These are phyloP conservation scores for Penicillium macrosclerotiorum DNA, from an alignment of 495 filamentous ascomycete species.

Conservation along the genomic window DNA sequence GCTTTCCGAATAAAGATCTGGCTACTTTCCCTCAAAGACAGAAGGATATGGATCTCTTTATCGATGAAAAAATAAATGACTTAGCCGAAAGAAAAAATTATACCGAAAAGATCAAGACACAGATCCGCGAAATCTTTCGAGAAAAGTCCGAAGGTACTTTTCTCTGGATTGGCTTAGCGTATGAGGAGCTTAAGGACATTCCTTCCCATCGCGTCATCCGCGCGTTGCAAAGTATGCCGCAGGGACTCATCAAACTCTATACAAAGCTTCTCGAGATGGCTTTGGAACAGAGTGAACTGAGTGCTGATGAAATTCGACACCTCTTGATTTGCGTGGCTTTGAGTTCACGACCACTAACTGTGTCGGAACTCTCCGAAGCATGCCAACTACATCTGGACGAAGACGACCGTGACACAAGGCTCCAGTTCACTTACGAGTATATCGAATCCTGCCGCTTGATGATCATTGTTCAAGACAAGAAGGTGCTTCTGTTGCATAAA, in stretches of 20 bases:
- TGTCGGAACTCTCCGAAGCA: constrained; percentile 10
- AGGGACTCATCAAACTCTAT: constrained; percentile 17
- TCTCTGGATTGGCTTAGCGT: constrained; percentile 28
- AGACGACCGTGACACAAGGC: constrained; percentile 4
- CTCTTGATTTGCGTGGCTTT: constrained; percentile 13
- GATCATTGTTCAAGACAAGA: constrained; percentile 11
- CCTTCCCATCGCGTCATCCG: constrained; percentile 10
- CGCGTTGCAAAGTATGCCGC: constrained; percentile 12
- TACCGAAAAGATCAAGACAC: constrained; percentile 6
- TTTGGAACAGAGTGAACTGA: constrained; percentile 1
- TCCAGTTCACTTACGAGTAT: constrained; percentile 10
- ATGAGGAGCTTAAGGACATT: constrained; percentile 8
- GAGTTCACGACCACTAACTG: constrained; percentile 10
- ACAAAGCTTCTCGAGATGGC: constrained; percentile 15
- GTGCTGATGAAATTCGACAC: not conserved
- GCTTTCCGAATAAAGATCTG: constrained; percentile 16
- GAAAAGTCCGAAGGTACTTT: constrained; percentile 30
- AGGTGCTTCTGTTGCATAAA: constrained; percentile 20
- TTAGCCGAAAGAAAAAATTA: constrained; percentile 19
- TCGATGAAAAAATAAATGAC: constrained; percentile 17
- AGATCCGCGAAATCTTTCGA: constrained; percentile 15
- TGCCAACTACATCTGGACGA: constrained; percentile 14
- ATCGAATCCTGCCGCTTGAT: constrained; percentile 19
- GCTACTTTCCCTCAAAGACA: constrained; percentile 8
- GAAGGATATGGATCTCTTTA: constrained; percentile 18